These are phyloP conservation scores for Rhodotorula sp. DNA, from an alignment of 1,284 basidiomycete genomes.

Conservation along the genomic window DNA sequence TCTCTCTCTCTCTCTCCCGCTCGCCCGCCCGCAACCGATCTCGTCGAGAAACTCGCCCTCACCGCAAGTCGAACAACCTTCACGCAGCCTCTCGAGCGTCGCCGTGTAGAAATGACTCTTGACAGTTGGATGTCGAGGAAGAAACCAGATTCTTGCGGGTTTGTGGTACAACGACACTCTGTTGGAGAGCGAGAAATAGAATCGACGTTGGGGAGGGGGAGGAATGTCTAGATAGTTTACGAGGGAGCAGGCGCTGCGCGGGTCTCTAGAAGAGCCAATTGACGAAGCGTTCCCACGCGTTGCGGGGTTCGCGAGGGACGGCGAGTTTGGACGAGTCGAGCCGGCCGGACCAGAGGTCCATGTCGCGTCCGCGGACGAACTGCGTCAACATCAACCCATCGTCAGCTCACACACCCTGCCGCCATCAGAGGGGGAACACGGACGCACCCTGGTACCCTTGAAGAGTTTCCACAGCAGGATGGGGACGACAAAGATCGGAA, in stretches of 20 bases:
- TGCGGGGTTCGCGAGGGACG: constrained; percentile 8
- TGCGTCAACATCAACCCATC: neutral
- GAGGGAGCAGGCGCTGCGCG: too few relatives aligned
- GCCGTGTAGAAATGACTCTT: too few relatives aligned
- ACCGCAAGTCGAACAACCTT: too few relatives aligned
- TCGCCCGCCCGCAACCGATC: too few relatives aligned
- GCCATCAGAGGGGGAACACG: neutral
- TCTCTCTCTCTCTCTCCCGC: too few relatives aligned
- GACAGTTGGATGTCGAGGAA: too few relatives aligned
- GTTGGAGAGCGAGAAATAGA: neutral
- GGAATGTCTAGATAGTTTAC: too few relatives aligned
- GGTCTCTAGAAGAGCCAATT: constrained; percentile 35
- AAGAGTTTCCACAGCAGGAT: constrained; percentile 30
- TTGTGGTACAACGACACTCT: too few relatives aligned
- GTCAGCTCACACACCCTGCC: neutral
- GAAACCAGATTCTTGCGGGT: too few relatives aligned
- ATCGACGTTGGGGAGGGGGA: too few relatives aligned
- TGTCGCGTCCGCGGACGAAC: constrained; percentile 19
- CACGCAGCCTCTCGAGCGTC: too few relatives aligned
- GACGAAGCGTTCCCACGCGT: constrained; percentile 19
- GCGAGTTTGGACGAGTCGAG: constrained; percentile 20
- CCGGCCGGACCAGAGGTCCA: constrained; percentile 33
- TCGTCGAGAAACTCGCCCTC: too few relatives aligned
- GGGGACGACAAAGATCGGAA: constrained; percentile 34
- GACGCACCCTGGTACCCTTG: constrained; percentile 8